These are phyloP conservation scores for Emmonsia crescens DNA, from an alignment of 2,329 filamentous ascomycete species.

Conservation along the genomic window DNA sequence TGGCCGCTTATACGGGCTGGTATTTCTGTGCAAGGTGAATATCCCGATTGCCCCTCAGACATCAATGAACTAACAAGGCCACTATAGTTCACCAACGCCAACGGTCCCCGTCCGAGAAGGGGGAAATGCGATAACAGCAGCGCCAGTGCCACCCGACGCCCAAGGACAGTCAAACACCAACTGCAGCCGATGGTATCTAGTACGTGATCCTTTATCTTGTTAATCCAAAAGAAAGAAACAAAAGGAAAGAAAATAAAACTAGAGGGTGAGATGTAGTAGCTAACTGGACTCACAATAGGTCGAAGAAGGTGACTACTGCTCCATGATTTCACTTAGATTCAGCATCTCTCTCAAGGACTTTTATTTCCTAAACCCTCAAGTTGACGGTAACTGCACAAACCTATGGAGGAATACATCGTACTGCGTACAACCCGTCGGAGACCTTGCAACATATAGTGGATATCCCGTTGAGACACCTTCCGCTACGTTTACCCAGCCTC, in stretches of 20 bases:
- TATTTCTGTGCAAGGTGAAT: background rate
- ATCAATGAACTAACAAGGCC: background rate
- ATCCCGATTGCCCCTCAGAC: background rate
- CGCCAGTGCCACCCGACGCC: background rate
- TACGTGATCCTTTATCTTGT: background rate
- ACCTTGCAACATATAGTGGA: background rate
- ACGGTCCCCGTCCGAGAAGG: background rate
- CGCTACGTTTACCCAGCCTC: background rate
- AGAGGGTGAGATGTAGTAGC: background rate
- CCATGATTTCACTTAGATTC: slow-evolving; percentile 4
- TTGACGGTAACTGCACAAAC: slow-evolving; percentile 8
- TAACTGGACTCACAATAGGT: background rate
- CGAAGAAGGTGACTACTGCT: slow-evolving; percentile 6
- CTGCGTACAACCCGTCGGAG: background rate
- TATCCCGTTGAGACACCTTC: background rate
- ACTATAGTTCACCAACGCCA: background rate
- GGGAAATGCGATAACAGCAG: background rate
- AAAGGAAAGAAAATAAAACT: background rate
- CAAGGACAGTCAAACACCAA: slow-evolving; percentile 1
- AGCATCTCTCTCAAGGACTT: slow-evolving; percentile 6
- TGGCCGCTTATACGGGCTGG: slow-evolving; percentile 2
- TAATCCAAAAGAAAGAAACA: background rate
- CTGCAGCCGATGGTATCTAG: background rate
- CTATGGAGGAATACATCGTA: background rate
- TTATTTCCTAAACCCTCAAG: slow-evolving; percentile 7